These are phyloP conservation scores for Mycocentrospora acerina DNA, from an alignment of 2,329 filamentous ascomycete species.

Conservation along the genomic window DNA sequence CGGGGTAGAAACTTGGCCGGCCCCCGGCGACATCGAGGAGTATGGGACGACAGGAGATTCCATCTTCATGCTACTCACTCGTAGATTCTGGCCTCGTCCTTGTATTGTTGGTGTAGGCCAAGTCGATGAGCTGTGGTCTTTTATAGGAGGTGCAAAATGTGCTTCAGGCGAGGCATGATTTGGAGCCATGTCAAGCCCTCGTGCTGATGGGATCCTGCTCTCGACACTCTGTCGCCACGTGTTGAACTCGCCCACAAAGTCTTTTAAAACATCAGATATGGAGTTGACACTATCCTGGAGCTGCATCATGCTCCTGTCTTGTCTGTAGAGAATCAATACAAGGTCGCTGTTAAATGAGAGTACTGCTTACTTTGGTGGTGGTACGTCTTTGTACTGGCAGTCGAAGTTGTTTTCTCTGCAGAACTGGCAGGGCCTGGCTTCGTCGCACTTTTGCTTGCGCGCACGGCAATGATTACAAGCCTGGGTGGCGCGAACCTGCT, in stretches of 20 bases:
- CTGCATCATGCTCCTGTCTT: slow-evolving; percentile 55
- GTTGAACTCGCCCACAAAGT: slow-evolving; percentile 34
- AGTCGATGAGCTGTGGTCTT: slow-evolving; percentile 28
- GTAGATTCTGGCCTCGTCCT: slow-evolving; percentile 22
- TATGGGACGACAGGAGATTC: slow-evolving; percentile 33
- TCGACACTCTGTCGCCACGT: slow-evolving; percentile 37
- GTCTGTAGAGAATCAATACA: slow-evolving; percentile 30
- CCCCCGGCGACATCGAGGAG: slow-evolving; percentile 28
- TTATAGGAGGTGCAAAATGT: slow-evolving; percentile 21
- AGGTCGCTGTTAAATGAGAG: background rate
- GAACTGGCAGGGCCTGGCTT: slow-evolving; percentile 49
- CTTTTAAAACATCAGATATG: slow-evolving; percentile 32
- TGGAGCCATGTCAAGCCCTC: slow-evolving; percentile 17
- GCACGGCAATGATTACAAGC: slow-evolving; percentile 63
- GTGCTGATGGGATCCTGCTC: slow-evolving; percentile 23
- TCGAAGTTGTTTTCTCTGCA: slow-evolving; percentile 83
- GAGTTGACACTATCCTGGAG: slow-evolving; percentile 49
- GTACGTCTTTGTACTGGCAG: slow-evolving; percentile 89
- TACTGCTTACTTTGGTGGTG: slow-evolving; percentile 77
- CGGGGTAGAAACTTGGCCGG: slow-evolving; percentile 27
- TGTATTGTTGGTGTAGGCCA: slow-evolving; percentile 33
- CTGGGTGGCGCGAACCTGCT: slow-evolving; percentile 48
- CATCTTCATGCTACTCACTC: slow-evolving; percentile 38
- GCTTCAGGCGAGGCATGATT: slow-evolving; percentile 34
- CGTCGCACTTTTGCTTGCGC: slow-evolving; percentile 47